These are phyloP conservation scores for Xylaria venustula DNA, from an alignment of 495 filamentous ascomycete genomes.

Conservation along the genomic window DNA sequence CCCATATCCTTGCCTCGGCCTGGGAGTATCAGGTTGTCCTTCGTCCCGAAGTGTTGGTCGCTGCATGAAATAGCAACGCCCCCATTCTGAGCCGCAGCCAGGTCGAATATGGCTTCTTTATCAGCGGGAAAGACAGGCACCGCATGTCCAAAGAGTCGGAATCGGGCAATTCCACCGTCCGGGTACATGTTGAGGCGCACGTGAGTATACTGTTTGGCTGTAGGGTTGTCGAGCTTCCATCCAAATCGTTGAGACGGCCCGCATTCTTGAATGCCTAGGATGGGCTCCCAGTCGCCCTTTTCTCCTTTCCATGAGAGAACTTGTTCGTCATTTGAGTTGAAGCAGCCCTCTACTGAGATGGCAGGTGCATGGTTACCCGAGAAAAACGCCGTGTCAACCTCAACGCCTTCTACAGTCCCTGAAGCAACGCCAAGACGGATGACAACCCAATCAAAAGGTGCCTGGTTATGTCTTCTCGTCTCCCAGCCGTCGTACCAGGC, in stretches of 20 bases:
- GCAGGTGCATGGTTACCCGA: conserved; percentile 83
- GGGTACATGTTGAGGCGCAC: conserved; percentile 88
- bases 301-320: conserved; percentile 58
- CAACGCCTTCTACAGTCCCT: conserved; percentile 73
- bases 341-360: conserved; percentile 78
- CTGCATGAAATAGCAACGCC: conserved; percentile 73
- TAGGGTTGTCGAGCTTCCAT: conserved; percentile 66
- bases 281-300: conserved; percentile 65
- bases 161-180: conserved; percentile 88
- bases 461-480: conserved; percentile 79
- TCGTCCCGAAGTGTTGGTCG: conserved; percentile 84
- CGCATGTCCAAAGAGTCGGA: conserved; percentile 77
- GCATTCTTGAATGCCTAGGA: conserved; percentile 68
- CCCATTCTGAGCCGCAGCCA: conserved; percentile 80
- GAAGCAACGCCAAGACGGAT: conserved; percentile 76
- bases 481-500: conserved; percentile 98
- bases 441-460: conserved; percentile 80
- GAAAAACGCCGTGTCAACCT: conserved; percentile 86
- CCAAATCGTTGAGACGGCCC: conserved; percentile 74
- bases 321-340: conserved; percentile 57
- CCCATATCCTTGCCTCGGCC: conserved; percentile 89
- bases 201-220: conserved; percentile 73
- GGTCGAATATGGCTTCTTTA: conserved; percentile 66
- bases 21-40: conserved; percentile 79
- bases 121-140: conserved; percentile 68